Evolutionary conservation across 192 early-diverging fungal species (phyloP), one percentile per base, ranked within the genome.

Genomic region (Dispira simplex): DNA sequence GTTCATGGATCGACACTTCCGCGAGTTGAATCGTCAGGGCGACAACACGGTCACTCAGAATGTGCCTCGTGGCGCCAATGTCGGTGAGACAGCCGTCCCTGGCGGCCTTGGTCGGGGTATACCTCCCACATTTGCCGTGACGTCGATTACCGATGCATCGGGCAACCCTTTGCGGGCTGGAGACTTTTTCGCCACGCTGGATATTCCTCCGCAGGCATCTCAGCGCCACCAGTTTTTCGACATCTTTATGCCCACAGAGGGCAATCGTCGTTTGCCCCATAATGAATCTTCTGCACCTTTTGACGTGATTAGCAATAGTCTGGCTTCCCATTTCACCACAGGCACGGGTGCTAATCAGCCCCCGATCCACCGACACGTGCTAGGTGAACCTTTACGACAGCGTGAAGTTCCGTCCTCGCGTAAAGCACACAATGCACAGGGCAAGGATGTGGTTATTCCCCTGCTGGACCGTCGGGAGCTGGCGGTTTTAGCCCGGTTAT

Each of bases 391-490:
- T 39, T 39, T 39, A 39, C 32, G 32, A 1, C 32, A 6, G 32
- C 32, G 32, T 39, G 32, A 6, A 4, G 32, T 1, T 39, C 32
- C 32, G 6, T 39, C 32, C 3, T 39, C 32, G 32, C 6, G 32
- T 1, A 39, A 39, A 39, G 32, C 32, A 6, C 20, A 26, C 9
- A 53, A 18, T 53, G 51, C 13, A 0, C 20, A n/a, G 20, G 51
- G 51, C 26, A 26, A 20, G 10, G 26, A 25, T 11, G 20, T 53
- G 18, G 13, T 25, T 26, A 20, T 18, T 25, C 51, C 51, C 1
- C 73, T 98, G 46, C 83, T 97, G 5, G 92, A 95, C 66, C 83
- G 83, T 49, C 66, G 81, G 0, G 89, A 88, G 44, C 64, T 98
- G 23, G 81, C 87, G 16, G 90, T 87, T 3, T 80, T 98, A 51